Evolutionary conservation across 1,139 yeast genomes (phyloP).

Genomic region (Nematodospora anomalae): DNA sequence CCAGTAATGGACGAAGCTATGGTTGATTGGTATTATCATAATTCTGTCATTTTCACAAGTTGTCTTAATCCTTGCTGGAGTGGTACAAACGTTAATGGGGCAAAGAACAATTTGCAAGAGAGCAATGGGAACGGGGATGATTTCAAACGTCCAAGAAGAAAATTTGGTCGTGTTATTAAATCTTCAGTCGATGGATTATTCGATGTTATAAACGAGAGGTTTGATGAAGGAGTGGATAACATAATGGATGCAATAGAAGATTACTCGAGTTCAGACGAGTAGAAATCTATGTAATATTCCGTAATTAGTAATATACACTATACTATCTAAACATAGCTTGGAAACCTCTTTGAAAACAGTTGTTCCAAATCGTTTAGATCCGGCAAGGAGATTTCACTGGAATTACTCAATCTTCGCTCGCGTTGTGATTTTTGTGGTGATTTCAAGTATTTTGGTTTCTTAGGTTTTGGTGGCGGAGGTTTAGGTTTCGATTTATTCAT

Average conservation of each 20-base stretch:
- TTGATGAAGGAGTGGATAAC: slow-evolving; percentile 83
- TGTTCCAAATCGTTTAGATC: slow-evolving; percentile 58
- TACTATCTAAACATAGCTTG: slow-evolving; percentile 46
- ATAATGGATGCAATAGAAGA: slow-evolving; percentile 73
- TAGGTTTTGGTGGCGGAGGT: slow-evolving; percentile 62
- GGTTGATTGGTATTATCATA: slow-evolving; percentile 88
- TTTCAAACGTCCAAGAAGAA: slow-evolving; percentile 74
- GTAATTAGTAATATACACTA: slow-evolving; percentile 11
- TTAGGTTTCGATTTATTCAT: slow-evolving; percentile 17
- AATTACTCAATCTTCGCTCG: slow-evolving; percentile 32
- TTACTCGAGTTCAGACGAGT: slow-evolving; percentile 27
- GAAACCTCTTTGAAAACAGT: slow-evolving; percentile 54
- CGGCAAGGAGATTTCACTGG: slow-evolving; percentile 49
- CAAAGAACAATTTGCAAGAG: slow-evolving; percentile 15
- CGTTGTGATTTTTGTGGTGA: slow-evolving; percentile 24
- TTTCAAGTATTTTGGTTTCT: slow-evolving; percentile 57
- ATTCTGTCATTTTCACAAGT: slow-evolving; percentile 80
- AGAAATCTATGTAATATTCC: slow-evolving; percentile 8
- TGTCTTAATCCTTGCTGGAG: slow-evolving; percentile 79
- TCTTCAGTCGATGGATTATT: slow-evolving; percentile 72
- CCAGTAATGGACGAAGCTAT: slow-evolving; percentile 87
- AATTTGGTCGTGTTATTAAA: slow-evolving; percentile 84
- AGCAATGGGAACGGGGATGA: slow-evolving; percentile 26
- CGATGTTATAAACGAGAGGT: slow-evolving; percentile 76
- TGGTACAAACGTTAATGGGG: slow-evolving; percentile 29